Evolutionary conservation across 495 filamentous ascomycete species (phyloP), one percentile per base, ranked within the genome.

Genomic region (Aspergillus panamensis): DNA sequence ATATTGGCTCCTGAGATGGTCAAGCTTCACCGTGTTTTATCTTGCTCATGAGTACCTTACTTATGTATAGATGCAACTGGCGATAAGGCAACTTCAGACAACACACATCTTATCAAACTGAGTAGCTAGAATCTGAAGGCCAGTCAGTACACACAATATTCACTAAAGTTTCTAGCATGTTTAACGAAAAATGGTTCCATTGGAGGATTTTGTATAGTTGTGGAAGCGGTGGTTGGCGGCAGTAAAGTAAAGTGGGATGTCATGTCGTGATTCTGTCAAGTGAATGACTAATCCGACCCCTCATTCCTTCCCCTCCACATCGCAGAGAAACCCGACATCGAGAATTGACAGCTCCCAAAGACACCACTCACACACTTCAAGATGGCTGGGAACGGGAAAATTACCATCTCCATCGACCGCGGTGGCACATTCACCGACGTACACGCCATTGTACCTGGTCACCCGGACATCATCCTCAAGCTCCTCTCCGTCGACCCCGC

Each of bases 401-500:
- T 58, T 5, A 58, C 56, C 16, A 58, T 58, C 2, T 58, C 75
- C 16, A 79, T 79, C 37, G 78, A 82, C 62, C 75, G 84, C 25
- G 84, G 85, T 35, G 85, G 85, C 16, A 88, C 85, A 13, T 88
- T 88, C 65, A 85, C 82, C 14, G 85, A 88, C 75, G 80, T 78
- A 19, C 77, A 82, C 31, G 84, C 82, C 48, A 78, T 79, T 31
- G 78, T 76, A 5, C 76, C 74, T 51, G 72, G 74, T 48, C 69
- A 82, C 61, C 83, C 87, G 55, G 87, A 93, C 65, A 79, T 95
- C 45, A 84, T 96, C 53, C 84, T 96, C 66, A 96, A 96, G 71
- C 78, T 96, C 0, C 82, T 96, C 6, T 94, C 90, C n/a, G 89
- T 92, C 48, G 91, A 96, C 69, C 91, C 91, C 48, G 78, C 83